A percentile compares a stretch with the other conserved stretches of the same genome.
phyloP scores from a whole-genome alignment of 2,329 filamentous ascomycete species.

The Zymoseptoria crescenta region DNA sequence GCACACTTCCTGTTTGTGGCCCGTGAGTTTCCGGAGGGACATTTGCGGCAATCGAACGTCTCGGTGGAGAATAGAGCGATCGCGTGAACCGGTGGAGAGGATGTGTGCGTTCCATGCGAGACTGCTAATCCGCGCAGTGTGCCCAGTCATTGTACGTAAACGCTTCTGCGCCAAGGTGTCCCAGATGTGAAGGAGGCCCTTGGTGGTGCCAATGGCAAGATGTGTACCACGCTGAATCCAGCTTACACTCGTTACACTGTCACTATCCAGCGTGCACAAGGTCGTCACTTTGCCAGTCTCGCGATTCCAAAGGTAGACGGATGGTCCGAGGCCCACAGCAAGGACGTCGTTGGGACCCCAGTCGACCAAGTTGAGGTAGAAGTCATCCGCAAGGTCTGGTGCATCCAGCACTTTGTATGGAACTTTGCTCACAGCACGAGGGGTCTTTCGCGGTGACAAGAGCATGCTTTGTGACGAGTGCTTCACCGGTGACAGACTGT shows the following conservation, averaged over 20 bases:
- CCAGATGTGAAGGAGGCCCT: conserved; percentile 95
- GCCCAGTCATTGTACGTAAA: conserved; percentile 91
- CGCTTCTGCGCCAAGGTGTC: conserved; percentile 82
- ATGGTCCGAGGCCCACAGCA: conserved; percentile 83
- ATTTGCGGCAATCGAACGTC: conserved; percentile 91
- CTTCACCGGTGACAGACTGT: conserved; percentile 89
- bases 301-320: conserved; percentile 98
- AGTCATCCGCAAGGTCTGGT: conserved; percentile 91
- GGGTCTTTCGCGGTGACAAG: conserved; percentile 79
- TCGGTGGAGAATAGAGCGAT: conserved; percentile 88
- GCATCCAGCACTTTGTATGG: conserved; percentile 97
- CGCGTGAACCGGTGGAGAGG: conserved; percentile 86
- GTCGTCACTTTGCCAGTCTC: conserved; percentile 85
- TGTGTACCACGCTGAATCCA: conserved; percentile 97
- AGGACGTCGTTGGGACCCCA: conserved; percentile 95
- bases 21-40: conserved; percentile 76
- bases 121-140: conserved; percentile 85
- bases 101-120: conserved; percentile 98
- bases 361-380: conserved; percentile 94
- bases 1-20: conserved; percentile 97
- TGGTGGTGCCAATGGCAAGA: conserved; percentile 87
- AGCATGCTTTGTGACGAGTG: conserved; percentile 91
- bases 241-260: conserved; percentile 91
- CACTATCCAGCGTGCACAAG: conserved; percentile 83
- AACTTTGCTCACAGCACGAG: conserved; percentile 86